Conservation (phyloP, 768 basidiomycete species). For the Xerocomus potaroensis region DNA sequence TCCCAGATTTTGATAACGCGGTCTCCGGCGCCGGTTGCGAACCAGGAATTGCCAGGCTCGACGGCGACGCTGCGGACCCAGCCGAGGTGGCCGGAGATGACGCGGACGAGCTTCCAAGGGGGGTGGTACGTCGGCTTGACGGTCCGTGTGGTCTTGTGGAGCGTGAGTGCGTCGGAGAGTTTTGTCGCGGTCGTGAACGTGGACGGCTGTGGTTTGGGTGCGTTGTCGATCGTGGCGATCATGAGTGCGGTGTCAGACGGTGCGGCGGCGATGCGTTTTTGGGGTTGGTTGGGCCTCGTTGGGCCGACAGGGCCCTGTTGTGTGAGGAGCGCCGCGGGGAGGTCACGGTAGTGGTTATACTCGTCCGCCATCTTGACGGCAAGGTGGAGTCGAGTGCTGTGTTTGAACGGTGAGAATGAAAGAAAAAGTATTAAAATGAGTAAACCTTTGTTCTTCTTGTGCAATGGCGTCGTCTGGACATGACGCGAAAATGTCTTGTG, state of each 20-base stretch:
- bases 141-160: slow-evolving; percentile 90
- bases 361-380: slow-evolving; percentile 87
- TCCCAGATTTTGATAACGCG: slow-evolving; percentile 99
- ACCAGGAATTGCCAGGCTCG: slow-evolving; percentile 98
- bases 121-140: slow-evolving; percentile 96
- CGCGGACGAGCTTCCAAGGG: slow-evolving; percentile 92
- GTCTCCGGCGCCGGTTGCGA: slow-evolving; percentile 96
- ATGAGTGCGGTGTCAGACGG: slow-evolving; percentile 54
- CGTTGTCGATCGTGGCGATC: slow-evolving; percentile 73
- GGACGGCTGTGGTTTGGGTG: slow-evolving; percentile 61
- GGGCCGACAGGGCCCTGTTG: slow-evolving; percentile 85
- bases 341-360: slow-evolving; percentile 79
- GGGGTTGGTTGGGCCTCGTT: slow-evolving; percentile 57
- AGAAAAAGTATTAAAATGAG: neutral
- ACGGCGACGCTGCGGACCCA: slow-evolving; percentile 97
- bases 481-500: slow-evolving; percentile 64
- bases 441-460: slow-evolving; percentile 66
- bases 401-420: neutral
- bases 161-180: slow-evolving; percentile 82
- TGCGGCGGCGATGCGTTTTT: slow-evolving; percentile 69
- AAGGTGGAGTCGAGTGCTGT: slow-evolving; percentile 61
- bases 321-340: slow-evolving; percentile 74
- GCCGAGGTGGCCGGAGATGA: slow-evolving; percentile 96
- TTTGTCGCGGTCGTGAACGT: slow-evolving; percentile 60
- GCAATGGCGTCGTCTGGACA: slow-evolving; percentile 56